Evolutionary conservation across 2,329 filamentous ascomycete genomes (phyloP).

Genomic region (Tympanopsis confertula): DNA sequence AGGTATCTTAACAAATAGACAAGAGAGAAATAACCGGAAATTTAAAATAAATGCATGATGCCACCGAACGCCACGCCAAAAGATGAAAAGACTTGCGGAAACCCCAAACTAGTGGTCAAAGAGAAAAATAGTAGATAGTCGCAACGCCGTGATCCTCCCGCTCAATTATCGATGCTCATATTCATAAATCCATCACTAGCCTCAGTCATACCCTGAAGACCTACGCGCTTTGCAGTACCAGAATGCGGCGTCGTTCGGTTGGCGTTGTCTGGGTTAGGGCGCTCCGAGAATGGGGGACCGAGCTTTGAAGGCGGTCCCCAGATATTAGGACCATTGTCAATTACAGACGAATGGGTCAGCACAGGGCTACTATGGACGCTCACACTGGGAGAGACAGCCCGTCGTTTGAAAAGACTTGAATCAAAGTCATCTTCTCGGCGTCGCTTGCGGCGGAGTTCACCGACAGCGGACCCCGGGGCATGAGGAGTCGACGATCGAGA

Average conservation of each 20-base stretch:
- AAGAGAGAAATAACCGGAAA: too few species aligned
- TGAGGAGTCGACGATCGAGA: slow-evolving; percentile 23
- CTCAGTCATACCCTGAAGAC: slow-evolving; percentile 86
- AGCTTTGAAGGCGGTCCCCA: slow-evolving; percentile 31
- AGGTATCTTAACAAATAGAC: neutral
- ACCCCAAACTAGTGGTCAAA: too few species aligned
- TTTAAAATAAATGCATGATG: neutral
- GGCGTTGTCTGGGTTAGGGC: slow-evolving; percentile 39
- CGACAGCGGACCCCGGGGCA: slow-evolving; percentile 62
- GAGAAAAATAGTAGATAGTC: too few species aligned
- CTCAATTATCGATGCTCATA: slow-evolving; percentile 95
- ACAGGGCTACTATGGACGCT: slow-evolving; percentile 84
- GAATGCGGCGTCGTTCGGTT: slow-evolving; percentile 39
- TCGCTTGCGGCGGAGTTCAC: slow-evolving; percentile 71
- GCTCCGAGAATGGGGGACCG: neutral
- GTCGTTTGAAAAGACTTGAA: slow-evolving; percentile 74
- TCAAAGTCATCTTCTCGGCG: slow-evolving; percentile 86
- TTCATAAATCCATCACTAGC: slow-evolving; percentile 93
- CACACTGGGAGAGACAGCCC: slow-evolving; percentile 83
- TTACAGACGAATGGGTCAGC: slow-evolving; percentile 73
- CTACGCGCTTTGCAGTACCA: slow-evolving; percentile 38
- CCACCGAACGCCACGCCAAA: neutral
- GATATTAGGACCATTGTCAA: slow-evolving; percentile 60
- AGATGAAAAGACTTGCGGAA: too few species aligned
- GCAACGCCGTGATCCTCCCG: too few species aligned